phyloP scores from a whole-genome alignment of 345 rosid species.

The Murraya paniculata region DNA sequence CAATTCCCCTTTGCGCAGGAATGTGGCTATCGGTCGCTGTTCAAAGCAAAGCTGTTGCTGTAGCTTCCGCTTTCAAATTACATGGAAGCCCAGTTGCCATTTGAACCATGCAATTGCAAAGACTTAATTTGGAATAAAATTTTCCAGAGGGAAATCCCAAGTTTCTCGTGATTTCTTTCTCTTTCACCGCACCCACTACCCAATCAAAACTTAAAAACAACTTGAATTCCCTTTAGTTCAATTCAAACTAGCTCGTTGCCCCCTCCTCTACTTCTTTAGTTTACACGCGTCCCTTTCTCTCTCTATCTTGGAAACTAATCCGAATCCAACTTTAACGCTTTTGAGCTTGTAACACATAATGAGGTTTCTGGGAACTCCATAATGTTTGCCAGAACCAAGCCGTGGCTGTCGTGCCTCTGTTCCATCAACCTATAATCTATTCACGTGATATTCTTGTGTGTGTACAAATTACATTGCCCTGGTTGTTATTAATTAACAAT shows the following conservation, averaged over 20 bases:
- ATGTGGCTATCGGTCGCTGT: not conserved
- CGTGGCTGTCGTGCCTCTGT: not conserved
- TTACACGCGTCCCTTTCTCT: not conserved
- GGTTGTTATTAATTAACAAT: no score
- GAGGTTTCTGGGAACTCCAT: not conserved
- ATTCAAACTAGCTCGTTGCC: not conserved
- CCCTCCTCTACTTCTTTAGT: not conserved
- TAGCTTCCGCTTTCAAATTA: not conserved
- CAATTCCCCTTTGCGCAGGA: not conserved
- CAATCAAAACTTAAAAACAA: not conserved
- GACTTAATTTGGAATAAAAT: conserved; percentile 14
- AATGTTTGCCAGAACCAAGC: not conserved
- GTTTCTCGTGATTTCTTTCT: conserved; percentile 35
- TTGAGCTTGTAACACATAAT: not conserved
- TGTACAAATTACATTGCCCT: no score
- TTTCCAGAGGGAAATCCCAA: conserved; percentile 15
- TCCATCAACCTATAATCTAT: not conserved
- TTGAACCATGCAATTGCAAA: not conserved
- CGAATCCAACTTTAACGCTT: not conserved
- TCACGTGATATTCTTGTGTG: no score
- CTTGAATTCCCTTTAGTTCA: conserved; percentile 2
- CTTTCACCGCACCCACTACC: conserved; percentile 34
- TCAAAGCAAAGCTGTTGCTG: no score
- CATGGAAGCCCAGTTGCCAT: not conserved
- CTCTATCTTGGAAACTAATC: not conserved